Evolutionary conservation across 169 alveolate species (phyloP), one percentile per base, ranked within the genome.

Genomic region (Cryptosporidium ryanae): DNA sequence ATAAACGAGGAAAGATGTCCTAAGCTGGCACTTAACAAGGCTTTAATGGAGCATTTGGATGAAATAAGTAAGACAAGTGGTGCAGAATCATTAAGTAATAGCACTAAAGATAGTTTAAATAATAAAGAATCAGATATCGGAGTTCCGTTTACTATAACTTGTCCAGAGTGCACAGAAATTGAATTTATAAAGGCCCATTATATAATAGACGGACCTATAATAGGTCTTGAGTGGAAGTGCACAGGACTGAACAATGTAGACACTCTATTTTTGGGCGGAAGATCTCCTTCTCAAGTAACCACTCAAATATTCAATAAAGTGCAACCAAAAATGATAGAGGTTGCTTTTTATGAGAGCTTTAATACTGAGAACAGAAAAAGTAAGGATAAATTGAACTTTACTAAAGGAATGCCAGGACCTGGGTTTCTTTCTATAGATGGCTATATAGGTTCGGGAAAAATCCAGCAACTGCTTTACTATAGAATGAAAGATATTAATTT

Each of bases 221-320:
- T 76, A 17, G 87, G 87, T n/a, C 8, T 76, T 10, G 87, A 76
- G 27, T 76, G 87, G 87, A 76, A 76, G 46, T 76, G 87, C 18
- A 76, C 61, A 29, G 87, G 87, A 44, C 12, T 54, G 1, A 76
- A 76, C 48, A 38, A 76, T 17, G 71, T 76, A 23, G 87, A 76
- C 12, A 76, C 87, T 0, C 15, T 76, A 13, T 76, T 48, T 59
- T 23, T 76, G 3, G 87, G 87, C 17, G 87, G 87, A 25, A 55
- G 64, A 21, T 76, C 87, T 17, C 87, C 87, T 17, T 76, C 87
- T 25, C 87, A 76, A 21, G 21, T 76, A 15, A 61, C 87, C 0
- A 76, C 87, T 8, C 87, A 76, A 23, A 10, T 76, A 21, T 76
- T 76, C 43, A 76, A 55, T 44, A 76, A 76, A 12, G 87, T 76